A percentile compares a stretch with the other conserved stretches of the same genome.
Evolutionary conservation across 352 stramenopile genomes (phyloP).

Genomic region (Phytophthora pluvialis): DNA sequence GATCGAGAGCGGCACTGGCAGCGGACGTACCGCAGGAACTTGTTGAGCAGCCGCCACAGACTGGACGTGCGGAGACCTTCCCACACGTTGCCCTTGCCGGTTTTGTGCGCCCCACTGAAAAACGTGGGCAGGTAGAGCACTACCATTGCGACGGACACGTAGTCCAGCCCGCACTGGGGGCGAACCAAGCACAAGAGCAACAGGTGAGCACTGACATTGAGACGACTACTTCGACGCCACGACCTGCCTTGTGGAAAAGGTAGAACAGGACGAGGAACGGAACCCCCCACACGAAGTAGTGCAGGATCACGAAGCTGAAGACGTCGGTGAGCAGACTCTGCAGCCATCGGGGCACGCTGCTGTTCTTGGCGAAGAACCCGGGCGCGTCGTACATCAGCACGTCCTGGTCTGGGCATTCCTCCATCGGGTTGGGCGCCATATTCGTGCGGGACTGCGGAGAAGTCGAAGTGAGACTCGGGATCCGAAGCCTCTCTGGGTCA

Average conservation of each 20-base stretch:
- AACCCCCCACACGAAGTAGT: conserved; percentile 56
- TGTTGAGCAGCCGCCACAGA: conserved; percentile 45
- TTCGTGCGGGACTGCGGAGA: not conserved
- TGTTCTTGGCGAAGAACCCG: conserved; percentile 36
- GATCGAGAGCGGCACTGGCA: not conserved
- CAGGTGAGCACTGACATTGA: no score
- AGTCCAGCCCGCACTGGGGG: conserved; percentile 34
- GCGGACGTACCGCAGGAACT: conserved; percentile 37
- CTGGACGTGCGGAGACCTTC: conserved; percentile 36
- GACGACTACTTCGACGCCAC: no score
- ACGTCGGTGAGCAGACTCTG: conserved; percentile 36
- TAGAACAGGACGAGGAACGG: conserved; percentile 45
- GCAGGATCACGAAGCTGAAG: conserved; percentile 48
- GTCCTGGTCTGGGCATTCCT: conserved; percentile 3
- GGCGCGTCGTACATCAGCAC: conserved; percentile 43
- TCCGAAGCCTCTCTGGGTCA: not conserved
- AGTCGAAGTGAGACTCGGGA: conserved; percentile 6
- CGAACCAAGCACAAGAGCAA: no score
- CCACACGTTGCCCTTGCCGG: conserved; percentile 45
- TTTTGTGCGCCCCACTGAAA: conserved; percentile 50
- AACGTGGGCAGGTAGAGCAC: conserved; percentile 56
- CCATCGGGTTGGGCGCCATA: conserved; percentile 23
- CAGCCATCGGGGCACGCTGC: conserved; percentile 37
- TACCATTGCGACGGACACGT: conserved; percentile 42
- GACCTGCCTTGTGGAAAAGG: conserved; percentile 39